Base-by-base conservation (phyloP, 1,284 basidiomycete genomes). In the Veloboletus limbatus region DNA sequence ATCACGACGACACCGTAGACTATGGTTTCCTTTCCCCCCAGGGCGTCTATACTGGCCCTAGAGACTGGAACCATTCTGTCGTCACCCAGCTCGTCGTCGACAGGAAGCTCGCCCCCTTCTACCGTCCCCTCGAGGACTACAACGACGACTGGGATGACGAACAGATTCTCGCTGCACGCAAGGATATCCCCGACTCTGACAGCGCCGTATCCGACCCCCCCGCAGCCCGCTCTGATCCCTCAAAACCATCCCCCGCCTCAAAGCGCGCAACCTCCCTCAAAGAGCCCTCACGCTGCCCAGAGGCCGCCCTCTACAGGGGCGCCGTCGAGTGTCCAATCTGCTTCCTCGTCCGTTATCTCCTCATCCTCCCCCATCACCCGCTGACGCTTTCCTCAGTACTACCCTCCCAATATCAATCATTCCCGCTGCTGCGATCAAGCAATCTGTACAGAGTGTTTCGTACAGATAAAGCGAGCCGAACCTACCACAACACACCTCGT, bases 271-370 rank as follows among this genome's bases (percentile, higher is more conserved):
- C 54, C 38, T 48, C 64, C 25, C 60, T 60, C 41, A 79, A 85
- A 67, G 87, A 91, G 42, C 74, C 76, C 8, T 57, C 59, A 0
- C 74, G 76, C 45, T 77, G 70, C 58, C 76, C 80, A 37, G 92
- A 94, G 64, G 86, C 83, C 36, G 78, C 81, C 51, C 75, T 92
- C 37, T 97, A 97, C 70, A 74, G 81, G 54, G 83, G 83, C 34
- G 91, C 93, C n/a, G 74, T 87, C 31, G 97, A 99, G 68, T 99
- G 96, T 73, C 96, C 96, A n/a, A 98, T 99, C 57, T 99, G 96
- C 71, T 98, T 99, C 72, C 76, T 99, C 67, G 95, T 97, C 58
- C 66, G 92, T 82, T 36, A 37, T 47, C 45, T 52, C 41, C 44
- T 40, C 45, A 25, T 37, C 43, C 56, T 42, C 42, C 51, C 44